phyloP scores from a whole-genome alignment of 345 rosid species.

The Murraya koenigii region DNA sequence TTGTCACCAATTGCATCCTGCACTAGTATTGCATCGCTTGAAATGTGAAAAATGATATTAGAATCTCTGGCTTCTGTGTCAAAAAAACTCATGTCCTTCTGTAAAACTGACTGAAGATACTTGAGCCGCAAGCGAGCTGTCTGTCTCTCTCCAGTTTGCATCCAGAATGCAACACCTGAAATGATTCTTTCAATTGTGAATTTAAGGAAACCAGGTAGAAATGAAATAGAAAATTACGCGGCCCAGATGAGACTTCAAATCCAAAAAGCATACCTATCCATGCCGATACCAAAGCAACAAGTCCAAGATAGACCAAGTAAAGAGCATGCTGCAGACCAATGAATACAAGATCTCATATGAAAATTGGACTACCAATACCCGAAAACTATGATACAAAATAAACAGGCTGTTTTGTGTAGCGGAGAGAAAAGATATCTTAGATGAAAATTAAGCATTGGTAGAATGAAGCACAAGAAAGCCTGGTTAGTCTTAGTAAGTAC shows the following conservation, averaged over 20 bases:
- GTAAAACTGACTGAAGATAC: constrained; percentile 65
- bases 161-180: constrained; percentile 75
- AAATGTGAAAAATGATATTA: constrained; percentile 61
- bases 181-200: background rate
- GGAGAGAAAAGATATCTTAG: background rate
- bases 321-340: constrained; percentile 52
- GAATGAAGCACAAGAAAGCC: background rate
- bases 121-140: constrained; percentile 60
- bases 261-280: constrained; percentile 57
- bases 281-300: constrained; percentile 48
- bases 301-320: constrained; percentile 65
- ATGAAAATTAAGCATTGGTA: background rate
- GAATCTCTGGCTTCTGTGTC: constrained; percentile 75
- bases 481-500: too few species aligned
- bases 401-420: background rate
- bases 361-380: background rate
- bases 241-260: background rate
- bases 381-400: background rate
- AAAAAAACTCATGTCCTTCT: constrained; percentile 61
- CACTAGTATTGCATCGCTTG: constrained; percentile 79
- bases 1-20: constrained; percentile 93
- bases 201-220: too few species aligned
- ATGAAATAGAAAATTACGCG: background rate
- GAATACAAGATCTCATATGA: background rate
- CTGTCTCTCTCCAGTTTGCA: constrained; percentile 91